Percentiles rank a stretch among this genome's conserved stretches.
phyloP scores from a whole-genome alignment of 2,329 filamentous ascomycete species.

The Arthrocladium fulminans region DNA sequence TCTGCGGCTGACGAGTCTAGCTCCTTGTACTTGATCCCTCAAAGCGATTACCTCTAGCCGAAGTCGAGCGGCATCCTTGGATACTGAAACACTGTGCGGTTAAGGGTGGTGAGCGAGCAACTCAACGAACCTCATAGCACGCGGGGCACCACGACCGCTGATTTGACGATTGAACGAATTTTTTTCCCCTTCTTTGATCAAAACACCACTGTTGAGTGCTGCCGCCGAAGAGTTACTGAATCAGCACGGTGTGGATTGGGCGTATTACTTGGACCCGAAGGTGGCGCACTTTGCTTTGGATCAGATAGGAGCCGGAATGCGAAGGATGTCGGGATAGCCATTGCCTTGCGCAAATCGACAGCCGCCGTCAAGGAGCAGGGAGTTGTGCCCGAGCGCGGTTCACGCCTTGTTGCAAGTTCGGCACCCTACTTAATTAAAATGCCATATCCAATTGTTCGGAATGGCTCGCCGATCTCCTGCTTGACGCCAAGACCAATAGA shows the following conservation, averaged over 20 bases:
- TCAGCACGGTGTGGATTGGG: too few species aligned
- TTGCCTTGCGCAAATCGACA: too few species aligned
- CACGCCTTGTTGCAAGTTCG: too few species aligned
- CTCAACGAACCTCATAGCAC: slow-evolving; percentile 9
- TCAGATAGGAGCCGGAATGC: too few species aligned
- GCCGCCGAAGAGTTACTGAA: too few species aligned
- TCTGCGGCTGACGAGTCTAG: slow-evolving; percentile 36
- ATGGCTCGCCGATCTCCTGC: slow-evolving; percentile 8
- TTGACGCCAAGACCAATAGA: not conserved
- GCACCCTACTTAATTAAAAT: not conserved
- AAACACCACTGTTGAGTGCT: too few species aligned
- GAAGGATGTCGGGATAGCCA: too few species aligned
- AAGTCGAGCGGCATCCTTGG: slow-evolving; percentile 87
- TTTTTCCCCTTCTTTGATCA: slow-evolving; percentile 6
- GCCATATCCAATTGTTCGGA: slow-evolving; percentile 1
- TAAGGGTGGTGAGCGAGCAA: slow-evolving; percentile 20
- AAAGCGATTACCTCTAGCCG: slow-evolving; percentile 81
- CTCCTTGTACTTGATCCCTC: slow-evolving; percentile 86
- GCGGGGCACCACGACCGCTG: slow-evolving; percentile 5
- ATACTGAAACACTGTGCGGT: slow-evolving; percentile 77
- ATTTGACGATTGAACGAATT: slow-evolving; percentile 12
- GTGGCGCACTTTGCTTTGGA: too few species aligned
- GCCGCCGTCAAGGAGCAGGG: too few species aligned
- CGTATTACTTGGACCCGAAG: too few species aligned
- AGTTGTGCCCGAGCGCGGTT: too few species aligned